A percentile compares a stretch with the other conserved stretches of the same genome.
Evolutionary conservation across 306 rosid genomes (phyloP).

Genomic region (Prosopis cineraria): DNA sequence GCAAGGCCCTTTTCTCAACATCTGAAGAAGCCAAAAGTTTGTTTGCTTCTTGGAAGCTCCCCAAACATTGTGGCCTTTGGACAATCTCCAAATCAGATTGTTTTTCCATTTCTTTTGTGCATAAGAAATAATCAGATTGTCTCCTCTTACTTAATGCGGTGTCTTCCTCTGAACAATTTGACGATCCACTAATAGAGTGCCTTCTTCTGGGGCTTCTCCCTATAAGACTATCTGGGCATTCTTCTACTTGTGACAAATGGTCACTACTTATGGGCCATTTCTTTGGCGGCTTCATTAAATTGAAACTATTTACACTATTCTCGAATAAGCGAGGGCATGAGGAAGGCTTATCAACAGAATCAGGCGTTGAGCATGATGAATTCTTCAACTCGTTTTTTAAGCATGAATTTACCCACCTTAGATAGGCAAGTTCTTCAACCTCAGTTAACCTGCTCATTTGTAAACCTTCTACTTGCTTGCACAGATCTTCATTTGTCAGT

Average conservation of each 20-base stretch:
- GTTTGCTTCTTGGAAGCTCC: conserved; percentile 56
- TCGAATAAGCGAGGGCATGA: conserved; percentile 60
- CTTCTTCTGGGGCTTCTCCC: conserved; percentile 79
- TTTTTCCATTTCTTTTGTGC: conserved; percentile 64
- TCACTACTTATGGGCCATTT: conserved; percentile 77
- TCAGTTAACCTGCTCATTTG: conserved; percentile 92
- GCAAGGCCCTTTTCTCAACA: conserved; percentile 83
- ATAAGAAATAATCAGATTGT: conserved; percentile 78
- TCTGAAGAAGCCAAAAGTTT: conserved; percentile 62
- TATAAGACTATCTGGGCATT: conserved; percentile 49
- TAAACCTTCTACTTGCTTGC: conserved; percentile 94
- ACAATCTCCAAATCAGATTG: conserved; percentile 58
- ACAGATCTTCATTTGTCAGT: conserved; percentile 83
- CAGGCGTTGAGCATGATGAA: conserved; percentile 60
- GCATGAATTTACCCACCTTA: conserved; percentile 98
- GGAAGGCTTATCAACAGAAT: conserved; percentile 49
- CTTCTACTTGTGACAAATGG: conserved; percentile 64
- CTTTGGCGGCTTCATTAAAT: conserved; percentile 67
- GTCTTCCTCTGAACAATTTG: conserved; percentile 68
- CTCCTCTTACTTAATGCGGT: conserved; percentile 64
- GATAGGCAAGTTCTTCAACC: conserved; percentile 96
- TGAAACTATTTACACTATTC: conserved; percentile 60
- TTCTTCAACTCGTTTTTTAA: conserved; percentile 78
- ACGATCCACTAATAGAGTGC: conserved; percentile 89
- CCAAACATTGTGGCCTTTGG: conserved; percentile 53